A percentile compares a stretch with the other conserved stretches of the same genome.
phyloP scores from a whole-genome alignment of 139 green algal genomes.

The Micractinium sp. region DNA sequence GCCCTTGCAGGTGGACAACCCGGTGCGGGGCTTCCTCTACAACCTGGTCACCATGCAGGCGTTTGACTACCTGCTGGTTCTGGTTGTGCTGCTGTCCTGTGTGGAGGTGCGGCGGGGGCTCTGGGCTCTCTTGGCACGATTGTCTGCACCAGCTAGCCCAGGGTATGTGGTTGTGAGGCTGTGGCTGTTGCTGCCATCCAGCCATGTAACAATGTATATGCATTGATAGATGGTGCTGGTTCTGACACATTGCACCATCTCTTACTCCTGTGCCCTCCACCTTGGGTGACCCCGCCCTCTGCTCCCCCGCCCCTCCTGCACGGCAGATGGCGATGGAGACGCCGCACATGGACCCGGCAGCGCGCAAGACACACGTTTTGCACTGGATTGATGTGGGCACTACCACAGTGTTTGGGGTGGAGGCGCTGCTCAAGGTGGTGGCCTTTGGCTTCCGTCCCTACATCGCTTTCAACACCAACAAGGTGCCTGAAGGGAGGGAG shows the following conservation, averaged over 20 bases:
- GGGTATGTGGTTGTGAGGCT: not conserved
- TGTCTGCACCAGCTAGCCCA: too few species aligned
- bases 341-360: conserved; percentile 49
- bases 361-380: conserved; percentile 44
- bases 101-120: conserved; percentile 54
- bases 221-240: too few species aligned
- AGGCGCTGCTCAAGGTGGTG: conserved; percentile 78
- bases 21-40: conserved; percentile 46
- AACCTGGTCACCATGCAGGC: conserved; percentile 36
- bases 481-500: conserved; percentile 12
- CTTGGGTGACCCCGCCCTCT: not conserved
- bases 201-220: not conserved
- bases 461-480: conserved; percentile 68
- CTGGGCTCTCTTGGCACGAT: not conserved
- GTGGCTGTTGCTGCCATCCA: not conserved
- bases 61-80: conserved; percentile 79
- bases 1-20: conserved; percentile 51
- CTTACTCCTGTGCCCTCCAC: too few species aligned
- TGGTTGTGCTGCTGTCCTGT: conserved; percentile 79
- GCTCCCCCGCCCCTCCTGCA: not conserved
- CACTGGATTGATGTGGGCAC: conserved; percentile 59
- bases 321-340: conserved; percentile 56
- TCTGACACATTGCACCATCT: too few species aligned
- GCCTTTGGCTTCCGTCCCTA: conserved; percentile 76
- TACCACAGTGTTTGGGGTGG: conserved; percentile 67